These are phyloP conservation scores for Berkeleyomyces basicola DNA, from an alignment of 2,329 filamentous ascomycete species.

Conservation along the genomic window DNA sequence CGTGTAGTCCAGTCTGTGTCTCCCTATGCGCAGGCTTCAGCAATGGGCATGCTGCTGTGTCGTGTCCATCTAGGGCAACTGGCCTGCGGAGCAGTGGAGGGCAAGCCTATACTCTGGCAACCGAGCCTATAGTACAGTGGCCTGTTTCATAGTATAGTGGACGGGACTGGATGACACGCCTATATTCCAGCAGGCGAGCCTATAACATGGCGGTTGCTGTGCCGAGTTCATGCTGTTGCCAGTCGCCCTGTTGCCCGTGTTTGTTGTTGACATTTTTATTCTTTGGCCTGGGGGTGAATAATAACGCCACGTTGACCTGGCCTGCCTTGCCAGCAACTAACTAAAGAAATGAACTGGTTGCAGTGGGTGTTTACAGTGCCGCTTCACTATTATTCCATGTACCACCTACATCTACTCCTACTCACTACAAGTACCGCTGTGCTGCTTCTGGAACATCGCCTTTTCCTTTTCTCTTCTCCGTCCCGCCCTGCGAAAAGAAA, in stretches of 20 bases:
- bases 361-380: background rate
- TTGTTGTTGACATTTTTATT: background rate
- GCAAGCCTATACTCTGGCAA: background rate
- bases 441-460: background rate
- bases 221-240: background rate
- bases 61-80: too few relatives aligned
- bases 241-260: background rate
- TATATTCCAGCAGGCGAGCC: background rate
- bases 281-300: slow-evolving; percentile 2
- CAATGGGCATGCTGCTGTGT: too few relatives aligned
- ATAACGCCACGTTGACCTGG: slow-evolving; percentile 13
- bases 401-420: background rate
- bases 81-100: too few relatives aligned
- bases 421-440: background rate
- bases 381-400: background rate
- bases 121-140: background rate
- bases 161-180: background rate
- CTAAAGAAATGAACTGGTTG: background rate
- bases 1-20: too few relatives aligned
- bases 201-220: background rate
- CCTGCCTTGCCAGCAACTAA: background rate
- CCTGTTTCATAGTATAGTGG: background rate
- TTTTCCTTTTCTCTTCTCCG: background rate
- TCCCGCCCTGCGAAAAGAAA: too few relatives aligned
- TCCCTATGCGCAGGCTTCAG: too few relatives aligned